Evolutionary conservation across 768 basidiomycete genomes (phyloP).

Genomic region (Xerocomellus intermedius): DNA sequence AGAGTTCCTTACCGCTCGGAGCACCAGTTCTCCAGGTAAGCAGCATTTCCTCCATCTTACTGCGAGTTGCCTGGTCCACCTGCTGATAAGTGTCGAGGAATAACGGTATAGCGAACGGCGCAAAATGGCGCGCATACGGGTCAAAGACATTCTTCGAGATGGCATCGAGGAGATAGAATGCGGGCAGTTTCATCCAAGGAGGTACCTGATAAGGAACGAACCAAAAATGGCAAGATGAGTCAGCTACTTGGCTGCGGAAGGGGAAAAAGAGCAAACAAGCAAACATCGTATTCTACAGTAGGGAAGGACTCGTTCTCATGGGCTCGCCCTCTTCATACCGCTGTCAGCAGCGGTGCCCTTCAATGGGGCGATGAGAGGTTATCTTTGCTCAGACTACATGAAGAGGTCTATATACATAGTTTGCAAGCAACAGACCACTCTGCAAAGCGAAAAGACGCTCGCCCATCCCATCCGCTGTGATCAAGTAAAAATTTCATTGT

Average conservation of each 20-base stretch:
- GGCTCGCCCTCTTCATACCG: conserved; percentile 37
- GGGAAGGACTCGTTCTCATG: conserved; percentile 34
- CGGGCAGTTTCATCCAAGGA: conserved; percentile 86
- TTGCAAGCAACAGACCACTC: conserved; percentile 28
- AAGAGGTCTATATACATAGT: conserved; percentile 47
- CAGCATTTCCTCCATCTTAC: conserved; percentile 98
- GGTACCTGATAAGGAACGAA: conserved; percentile 60
- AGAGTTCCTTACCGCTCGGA: conserved; percentile 77
- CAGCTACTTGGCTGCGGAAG: conserved; percentile 44
- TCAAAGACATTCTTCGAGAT: conserved; percentile 96
- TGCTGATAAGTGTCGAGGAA: conserved; percentile 86
- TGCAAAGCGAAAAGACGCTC: conserved; percentile 23
- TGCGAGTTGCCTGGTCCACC: conserved; percentile 80
- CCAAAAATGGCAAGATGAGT: conserved; percentile 53
- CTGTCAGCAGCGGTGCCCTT: conserved; percentile 34
- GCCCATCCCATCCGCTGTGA: conserved; percentile 28
- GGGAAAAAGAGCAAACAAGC: conserved; percentile 27
- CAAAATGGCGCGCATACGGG: conserved; percentile 86
- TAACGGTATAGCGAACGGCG: conserved; percentile 74
- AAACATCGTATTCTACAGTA: conserved; percentile 22
- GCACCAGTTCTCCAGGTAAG: conserved; percentile 91
- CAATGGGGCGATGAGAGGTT: conserved; percentile 31
- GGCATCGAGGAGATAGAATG: conserved; percentile 94
- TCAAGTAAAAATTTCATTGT: conserved; percentile 24
- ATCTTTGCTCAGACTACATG: conserved; percentile 44